Conservation (phyloP, 2,329 filamentous ascomycete species). For the Sporothrix inflata region DNA sequence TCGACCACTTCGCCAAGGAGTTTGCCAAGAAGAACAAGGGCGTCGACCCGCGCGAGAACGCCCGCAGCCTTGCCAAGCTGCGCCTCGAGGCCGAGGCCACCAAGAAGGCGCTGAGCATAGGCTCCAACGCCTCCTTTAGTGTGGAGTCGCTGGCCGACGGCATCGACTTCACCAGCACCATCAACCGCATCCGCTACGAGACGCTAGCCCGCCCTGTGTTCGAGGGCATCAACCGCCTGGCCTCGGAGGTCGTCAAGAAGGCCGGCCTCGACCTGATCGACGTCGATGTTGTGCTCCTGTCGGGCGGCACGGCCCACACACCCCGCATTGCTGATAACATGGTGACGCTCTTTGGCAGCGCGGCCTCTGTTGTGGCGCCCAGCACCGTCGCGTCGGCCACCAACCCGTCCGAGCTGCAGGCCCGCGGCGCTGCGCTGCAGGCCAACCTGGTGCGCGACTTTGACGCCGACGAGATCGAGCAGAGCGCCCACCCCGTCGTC, state of each 20-base stretch:
- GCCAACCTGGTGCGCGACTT: slow-evolving; percentile 94
- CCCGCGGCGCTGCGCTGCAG: slow-evolving; percentile 91
- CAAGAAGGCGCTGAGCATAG: slow-evolving; percentile 89
- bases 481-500: slow-evolving; percentile 93
- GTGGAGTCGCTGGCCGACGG: slow-evolving; percentile 90
- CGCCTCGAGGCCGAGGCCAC: slow-evolving; percentile 87
- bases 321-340: slow-evolving; percentile 88
- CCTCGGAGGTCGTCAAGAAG: slow-evolving; percentile 86
- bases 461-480: slow-evolving; percentile 89
- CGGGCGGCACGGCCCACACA: slow-evolving; percentile 89
- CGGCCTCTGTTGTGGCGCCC: slow-evolving; percentile 78
- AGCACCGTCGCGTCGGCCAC: slow-evolving; percentile 76
- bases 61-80: slow-evolving; percentile 84
- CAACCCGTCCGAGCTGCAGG: slow-evolving; percentile 90
- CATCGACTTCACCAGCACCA: slow-evolving; percentile 85
- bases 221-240: slow-evolving; percentile 81
- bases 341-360: slow-evolving; percentile 76
- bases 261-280: slow-evolving; percentile 90
- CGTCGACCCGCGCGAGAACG: slow-evolving; percentile 80
- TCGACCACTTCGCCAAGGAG: slow-evolving; percentile 98
- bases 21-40: slow-evolving; percentile 94
- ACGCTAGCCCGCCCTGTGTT: slow-evolving; percentile 85
- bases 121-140: slow-evolving; percentile 86
- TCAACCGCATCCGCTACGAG: slow-evolving; percentile 94
- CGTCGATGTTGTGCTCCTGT: slow-evolving; percentile 91